Evolutionary conservation across 202 grass and related monocot species (phyloP).

Genomic region (Digitaria exilis): DNA sequence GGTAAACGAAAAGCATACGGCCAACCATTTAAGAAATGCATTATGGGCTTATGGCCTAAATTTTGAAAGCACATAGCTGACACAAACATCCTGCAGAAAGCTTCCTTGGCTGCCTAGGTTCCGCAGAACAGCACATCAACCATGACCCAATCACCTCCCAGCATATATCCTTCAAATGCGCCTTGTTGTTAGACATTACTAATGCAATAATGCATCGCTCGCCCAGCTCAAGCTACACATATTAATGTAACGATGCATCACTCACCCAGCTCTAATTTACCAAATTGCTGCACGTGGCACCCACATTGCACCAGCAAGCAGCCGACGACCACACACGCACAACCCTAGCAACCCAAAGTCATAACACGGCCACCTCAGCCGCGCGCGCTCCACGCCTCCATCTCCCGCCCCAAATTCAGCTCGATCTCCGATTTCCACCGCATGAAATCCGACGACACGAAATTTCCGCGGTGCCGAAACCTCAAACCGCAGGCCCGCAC

Average conservation of each 20-base stretch:
- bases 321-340: neutral
- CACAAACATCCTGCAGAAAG: neutral
- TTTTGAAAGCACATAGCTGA: neutral
- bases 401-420: neutral
- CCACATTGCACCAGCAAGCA: constrained; percentile 41
- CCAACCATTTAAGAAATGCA: neutral
- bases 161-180: neutral
- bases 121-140: neutral
- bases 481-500: neutral
- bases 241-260: neutral
- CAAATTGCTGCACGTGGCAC: constrained; percentile 1
- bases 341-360: neutral
- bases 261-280: constrained; percentile 4
- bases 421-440: constrained; percentile 6
- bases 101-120: neutral
- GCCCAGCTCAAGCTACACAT: too few relatives aligned
- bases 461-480: neutral
- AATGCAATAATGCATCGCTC: too few relatives aligned
- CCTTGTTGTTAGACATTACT: neutral
- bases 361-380: neutral
- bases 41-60: neutral
- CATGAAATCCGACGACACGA: neutral
- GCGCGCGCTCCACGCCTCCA: neutral
- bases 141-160: neutral
- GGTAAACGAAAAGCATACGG: neutral